These are phyloP conservation scores for Gleditsia sinensis DNA, from an alignment of 306 rosid genomes.

Conservation along the genomic window DNA sequence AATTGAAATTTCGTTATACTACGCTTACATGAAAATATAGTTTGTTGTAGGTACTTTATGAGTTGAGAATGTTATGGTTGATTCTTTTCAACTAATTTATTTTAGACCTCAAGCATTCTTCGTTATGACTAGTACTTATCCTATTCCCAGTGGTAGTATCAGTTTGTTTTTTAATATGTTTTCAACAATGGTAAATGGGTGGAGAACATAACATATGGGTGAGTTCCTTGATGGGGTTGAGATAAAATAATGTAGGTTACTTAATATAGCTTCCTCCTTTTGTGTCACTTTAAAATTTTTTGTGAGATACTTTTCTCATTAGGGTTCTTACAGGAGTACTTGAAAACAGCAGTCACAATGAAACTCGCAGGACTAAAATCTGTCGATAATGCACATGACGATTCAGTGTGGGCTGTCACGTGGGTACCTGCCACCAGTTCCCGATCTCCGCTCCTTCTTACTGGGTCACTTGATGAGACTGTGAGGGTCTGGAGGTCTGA, in stretches of 20 bases:
- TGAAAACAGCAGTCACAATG: slow-evolving; percentile 44
- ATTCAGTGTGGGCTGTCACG: slow-evolving; percentile 91
- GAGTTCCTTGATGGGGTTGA: not conserved
- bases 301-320: not conserved
- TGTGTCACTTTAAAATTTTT: not conserved
- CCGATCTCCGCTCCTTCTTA: slow-evolving; percentile 74
- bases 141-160: not conserved
- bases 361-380: slow-evolving; percentile 91
- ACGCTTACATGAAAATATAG: not conserved
- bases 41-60: not conserved
- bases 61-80: not conserved
- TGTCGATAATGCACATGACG: slow-evolving; percentile 84
- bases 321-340: not conserved
- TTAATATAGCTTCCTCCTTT: not conserved
- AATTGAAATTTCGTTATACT: not conserved
- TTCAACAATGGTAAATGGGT: not conserved
- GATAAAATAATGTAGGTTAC: not conserved
- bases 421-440: slow-evolving; percentile 86
- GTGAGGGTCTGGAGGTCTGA: slow-evolving; percentile 77
- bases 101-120: not conserved
- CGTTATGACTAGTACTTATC: not conserved
- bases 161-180: not conserved
- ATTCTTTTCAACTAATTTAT: not conserved
- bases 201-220: not conserved
- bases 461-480: slow-evolving; percentile 94